Percentiles rank a stretch among this genome's conserved stretches.
Evolutionary conservation across 1,139 yeast species (phyloP).

Genomic region (Chernovozyma sophiae-reginae): DNA sequence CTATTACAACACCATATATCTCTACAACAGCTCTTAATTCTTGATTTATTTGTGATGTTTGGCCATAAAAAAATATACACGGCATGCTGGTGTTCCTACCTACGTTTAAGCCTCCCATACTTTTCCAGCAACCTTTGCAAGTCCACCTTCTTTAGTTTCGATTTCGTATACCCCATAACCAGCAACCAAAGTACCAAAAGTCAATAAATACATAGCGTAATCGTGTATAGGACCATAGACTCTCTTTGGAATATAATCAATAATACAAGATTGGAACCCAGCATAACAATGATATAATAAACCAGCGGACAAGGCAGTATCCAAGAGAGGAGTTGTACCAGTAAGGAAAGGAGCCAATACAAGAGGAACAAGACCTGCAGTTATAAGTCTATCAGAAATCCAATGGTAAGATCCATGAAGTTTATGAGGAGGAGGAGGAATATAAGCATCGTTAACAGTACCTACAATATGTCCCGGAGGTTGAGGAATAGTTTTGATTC

Average conservation of each 20-base stretch:
- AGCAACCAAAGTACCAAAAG: constrained; percentile 66
- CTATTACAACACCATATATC: neutral
- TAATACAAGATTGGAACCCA: constrained; percentile 75
- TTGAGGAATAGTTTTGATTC: constrained; percentile 53
- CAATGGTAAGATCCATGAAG: constrained; percentile 69
- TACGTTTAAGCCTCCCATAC: constrained; percentile 34
- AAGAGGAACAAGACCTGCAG: constrained; percentile 61
- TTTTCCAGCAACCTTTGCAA: constrained; percentile 31
- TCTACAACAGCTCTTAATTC: neutral
- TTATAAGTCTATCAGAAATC: constrained; percentile 60
- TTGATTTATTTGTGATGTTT: neutral
- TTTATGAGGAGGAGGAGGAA: constrained; percentile 52
- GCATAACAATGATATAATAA: constrained; percentile 62
- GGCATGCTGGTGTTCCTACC: constrained; percentile 1
- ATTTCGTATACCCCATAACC: constrained; percentile 79
- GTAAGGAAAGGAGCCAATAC: constrained; percentile 59
- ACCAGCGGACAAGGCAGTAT: constrained; percentile 52
- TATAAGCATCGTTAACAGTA: constrained; percentile 70
- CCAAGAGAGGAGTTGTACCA: constrained; percentile 50
- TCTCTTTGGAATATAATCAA: constrained; percentile 74
- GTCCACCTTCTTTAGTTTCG: constrained; percentile 60
- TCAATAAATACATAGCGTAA: constrained; percentile 58
- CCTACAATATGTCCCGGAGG: constrained; percentile 77
- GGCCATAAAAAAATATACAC: neutral
- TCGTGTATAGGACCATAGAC: constrained; percentile 73